Base-by-base conservation (phyloP, 2,329 filamentous ascomycete genomes). In the Stagonosporopsis tanaceti region DNA sequence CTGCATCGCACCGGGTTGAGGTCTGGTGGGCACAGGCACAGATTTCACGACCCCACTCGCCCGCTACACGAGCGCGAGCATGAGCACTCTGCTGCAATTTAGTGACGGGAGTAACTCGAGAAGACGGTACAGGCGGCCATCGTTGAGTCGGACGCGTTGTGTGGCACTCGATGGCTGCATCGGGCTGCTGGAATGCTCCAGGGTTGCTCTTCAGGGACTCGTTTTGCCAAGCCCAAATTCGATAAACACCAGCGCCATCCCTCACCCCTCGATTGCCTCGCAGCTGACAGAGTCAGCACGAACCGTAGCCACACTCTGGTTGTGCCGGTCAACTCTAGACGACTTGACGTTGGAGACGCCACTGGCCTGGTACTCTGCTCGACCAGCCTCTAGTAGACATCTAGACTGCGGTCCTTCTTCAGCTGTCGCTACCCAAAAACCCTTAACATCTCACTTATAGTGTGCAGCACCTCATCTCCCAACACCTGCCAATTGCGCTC, bases 191-290 rank as follows among this genome's bases (percentile, higher is more conserved):
- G 50, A 58, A 58, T 58, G 50, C 38, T 45, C 27, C 28, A n/a
- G 20, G 38, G 30, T 28, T 58, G 34, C 32, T 32, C 38, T 38
- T 50, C 47, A 32, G 40, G 35, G 35, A 41, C 48, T 34, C 44
- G 48, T 34, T 50, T 28, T 34, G 55, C 55, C 55, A 58, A 58
- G 55, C 39, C 14, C 6, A 53, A 58, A 53, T 59, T 54, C 56
- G 30, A 59, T 59, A 59, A 59, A 59, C 48, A 46, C 46, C 50
- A 53, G 38, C 54, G 48, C 48, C 48, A 53, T 40, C 48, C 32
- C 22, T 57, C 48, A 39, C 38, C 48, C 48, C 46, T 59, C 56
- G 40, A 53, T 54, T 46, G 34, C 48, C 46, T 38, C 28, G 17
- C 39, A 57, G 54, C 54, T 53, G 48, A 57, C 44, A 39, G 45